Evolutionary conservation across 1,284 basidiomycete genomes (phyloP), one percentile per base, ranked within the genome.

Genomic region (Peniophora sp.): DNA sequence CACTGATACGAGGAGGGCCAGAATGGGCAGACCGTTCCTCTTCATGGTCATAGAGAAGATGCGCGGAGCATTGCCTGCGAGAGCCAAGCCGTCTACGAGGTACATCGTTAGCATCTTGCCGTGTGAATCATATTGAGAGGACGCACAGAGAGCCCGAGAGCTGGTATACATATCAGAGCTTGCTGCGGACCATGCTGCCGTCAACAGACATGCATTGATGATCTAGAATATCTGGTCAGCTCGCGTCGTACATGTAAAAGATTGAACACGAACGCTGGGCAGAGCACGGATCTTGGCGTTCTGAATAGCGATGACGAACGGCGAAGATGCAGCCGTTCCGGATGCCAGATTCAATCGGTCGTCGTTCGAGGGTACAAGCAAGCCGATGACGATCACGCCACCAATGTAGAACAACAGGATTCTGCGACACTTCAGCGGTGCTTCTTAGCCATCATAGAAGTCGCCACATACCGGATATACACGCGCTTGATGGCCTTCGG

Each of bases 161-260:
- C 83, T 83, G 1, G 84, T 85, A 67, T 91, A 96, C 49, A 95
- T 64, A 60, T 93, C 85, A 56, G 85, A 88, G 36, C 83, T 88
- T 2, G 87, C 89, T 3, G 92, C 90, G 5, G 88, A 92, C 79
- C 88, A 89, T 1, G 92, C 92, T 1, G 89, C 89, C 23, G 85
- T 88, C 51, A 95, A 68, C 24, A 96, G 75, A 62, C 81, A 83
- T 6, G 92, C 92, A 64, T 96, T 96, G 68, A 94, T 91, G 57
- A 93, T 69, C 82, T 84, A 23, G 20, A 18, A 12, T 22, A 11
- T 27, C 27, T 23, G 24, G 34, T 12, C 2, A 20, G 39, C 39
- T 11, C 48, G 27, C 3, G 9, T 34, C 61, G 14, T 36, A 62
- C 60, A 18, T 57, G 60, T 3, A 41, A 8, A 44, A 44, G 50